Evolutionary conservation across 306 rosid genomes (phyloP), one percentile per base, ranked within the genome.

Genomic region (Cajanus cajan): DNA sequence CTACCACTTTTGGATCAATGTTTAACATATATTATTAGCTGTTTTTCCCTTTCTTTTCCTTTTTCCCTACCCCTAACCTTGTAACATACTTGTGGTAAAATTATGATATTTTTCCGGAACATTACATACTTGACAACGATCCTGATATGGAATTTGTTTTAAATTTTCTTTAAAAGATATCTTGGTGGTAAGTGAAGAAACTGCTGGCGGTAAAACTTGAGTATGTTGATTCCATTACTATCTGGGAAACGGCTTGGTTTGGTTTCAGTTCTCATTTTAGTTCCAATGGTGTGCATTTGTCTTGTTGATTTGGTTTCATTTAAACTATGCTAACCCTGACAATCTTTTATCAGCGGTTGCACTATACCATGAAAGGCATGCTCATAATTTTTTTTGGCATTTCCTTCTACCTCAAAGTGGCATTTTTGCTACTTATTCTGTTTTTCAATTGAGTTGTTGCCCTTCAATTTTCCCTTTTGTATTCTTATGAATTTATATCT

Each of bases 401-500:
- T 74, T 18, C 45, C 16, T 68, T 33, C 8, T 74, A 31, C 13
- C 69, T 24, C 15, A 25, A 75, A 16, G 43, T 41, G 74, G 31
- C 47, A 59, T 50, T 62, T 18, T 28, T 54, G 33, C 68, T 58
- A 15, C 22, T 78, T 70, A 63, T 45, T n/a, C 25, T 67, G 64
- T 40, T 68, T 81, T 61, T 78, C 34, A 59, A n/a, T 9, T 18
- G 28, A 14, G 13, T 34, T 34, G 8, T 8, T 59, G 8, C 51
- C 43, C 43, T 22, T 48, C 22, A 1, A 5, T 14, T 44, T 40
- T 33, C 22, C 31, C 8, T 77, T 52, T 3, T 71, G 57, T 58
- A 22, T 41, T 40, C 74, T 81, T 74, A 68, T 62, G 67, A 66
- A 57, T 52, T 55, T 61, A 57, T 59, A 18, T 39, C 16, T 62